phyloP scores from a whole-genome alignment of 331 rosid species.

The Rhamnella rubrinervis region DNA sequence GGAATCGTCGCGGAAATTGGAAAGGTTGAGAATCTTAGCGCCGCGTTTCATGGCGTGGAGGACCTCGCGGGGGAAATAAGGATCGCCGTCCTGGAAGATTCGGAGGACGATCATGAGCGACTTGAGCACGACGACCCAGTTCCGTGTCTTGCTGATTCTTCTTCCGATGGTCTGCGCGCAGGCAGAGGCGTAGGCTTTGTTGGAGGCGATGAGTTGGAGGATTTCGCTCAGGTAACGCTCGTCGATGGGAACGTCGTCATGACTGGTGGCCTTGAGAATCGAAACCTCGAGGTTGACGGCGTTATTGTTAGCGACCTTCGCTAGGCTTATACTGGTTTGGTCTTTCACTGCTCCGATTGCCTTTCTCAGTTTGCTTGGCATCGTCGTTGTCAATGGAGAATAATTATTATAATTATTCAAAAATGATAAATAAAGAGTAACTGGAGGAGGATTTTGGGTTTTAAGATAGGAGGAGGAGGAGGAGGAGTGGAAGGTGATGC shows the following conservation, averaged over 20 bases:
- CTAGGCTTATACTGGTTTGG: constrained; percentile 88
- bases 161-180: constrained; percentile 66
- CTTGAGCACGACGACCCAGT: constrained; percentile 81
- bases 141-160: constrained; percentile 56
- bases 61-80: constrained; percentile 67
- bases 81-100: constrained; percentile 84
- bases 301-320: constrained; percentile 49
- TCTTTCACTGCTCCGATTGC: constrained; percentile 92
- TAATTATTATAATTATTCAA: neutral
- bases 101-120: constrained; percentile 72
- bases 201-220: constrained; percentile 45
- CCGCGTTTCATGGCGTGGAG: constrained; percentile 75
- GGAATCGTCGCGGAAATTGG: constrained; percentile 67
- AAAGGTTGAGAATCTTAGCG: constrained; percentile 66
- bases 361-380: constrained; percentile 87
- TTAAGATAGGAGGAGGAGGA: neutral
- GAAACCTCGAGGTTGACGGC: constrained; percentile 62
- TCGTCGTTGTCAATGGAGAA: constrained; percentile 14
- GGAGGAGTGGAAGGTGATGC: neutral
- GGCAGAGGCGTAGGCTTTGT: constrained; percentile 50
- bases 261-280: constrained; percentile 76
- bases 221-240: constrained; percentile 63
- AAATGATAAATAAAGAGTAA: neutral
- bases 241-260: constrained; percentile 59
- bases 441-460: neutral